A percentile compares a stretch with the other conserved stretches of the same genome.
phyloP scores from a whole-genome alignment of 371 early-diverging fungal species.

The Mucor saturninus region DNA sequence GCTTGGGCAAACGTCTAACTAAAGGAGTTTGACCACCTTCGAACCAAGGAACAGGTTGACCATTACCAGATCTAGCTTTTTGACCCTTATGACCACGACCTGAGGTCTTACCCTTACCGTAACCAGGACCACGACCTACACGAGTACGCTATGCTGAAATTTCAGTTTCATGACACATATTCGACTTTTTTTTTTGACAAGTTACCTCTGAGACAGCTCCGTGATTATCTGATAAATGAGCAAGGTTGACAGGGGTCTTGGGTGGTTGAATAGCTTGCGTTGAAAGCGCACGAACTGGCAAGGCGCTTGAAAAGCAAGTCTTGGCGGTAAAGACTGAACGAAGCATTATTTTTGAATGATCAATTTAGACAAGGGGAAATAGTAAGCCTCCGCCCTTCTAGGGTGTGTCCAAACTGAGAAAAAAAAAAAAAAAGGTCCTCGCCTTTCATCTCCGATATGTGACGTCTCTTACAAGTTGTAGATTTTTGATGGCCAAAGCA shows the following conservation, averaged over 20 bases:
- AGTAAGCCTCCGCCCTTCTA: neutral
- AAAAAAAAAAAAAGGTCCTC: neutral
- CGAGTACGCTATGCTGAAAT: slow-evolving; percentile 58
- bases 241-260: slow-evolving; percentile 43
- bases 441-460: neutral
- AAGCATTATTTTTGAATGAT: slow-evolving; percentile 22
- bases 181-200: neutral
- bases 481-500: too few species aligned
- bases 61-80: slow-evolving; percentile 82
- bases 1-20: slow-evolving; percentile 85
- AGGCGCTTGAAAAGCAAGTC: slow-evolving; percentile 4
- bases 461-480: neutral
- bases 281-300: slow-evolving; percentile 25
- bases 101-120: slow-evolving; percentile 88
- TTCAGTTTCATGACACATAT: neutral
- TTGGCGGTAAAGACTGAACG: slow-evolving; percentile 20
- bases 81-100: slow-evolving; percentile 96
- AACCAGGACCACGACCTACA: slow-evolving; percentile 86
- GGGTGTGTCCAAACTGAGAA: slow-evolving; percentile 1
- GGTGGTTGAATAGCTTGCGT: slow-evolving; percentile 39
- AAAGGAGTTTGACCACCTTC: slow-evolving; percentile 96
- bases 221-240: slow-evolving; percentile 49
- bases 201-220: slow-evolving; percentile 55
- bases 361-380: slow-evolving; percentile 6
- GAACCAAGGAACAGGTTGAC: slow-evolving; percentile 83